Evolutionary conservation across 768 basidiomycete genomes (phyloP).

Genomic region (Auricularia sp.): DNA sequence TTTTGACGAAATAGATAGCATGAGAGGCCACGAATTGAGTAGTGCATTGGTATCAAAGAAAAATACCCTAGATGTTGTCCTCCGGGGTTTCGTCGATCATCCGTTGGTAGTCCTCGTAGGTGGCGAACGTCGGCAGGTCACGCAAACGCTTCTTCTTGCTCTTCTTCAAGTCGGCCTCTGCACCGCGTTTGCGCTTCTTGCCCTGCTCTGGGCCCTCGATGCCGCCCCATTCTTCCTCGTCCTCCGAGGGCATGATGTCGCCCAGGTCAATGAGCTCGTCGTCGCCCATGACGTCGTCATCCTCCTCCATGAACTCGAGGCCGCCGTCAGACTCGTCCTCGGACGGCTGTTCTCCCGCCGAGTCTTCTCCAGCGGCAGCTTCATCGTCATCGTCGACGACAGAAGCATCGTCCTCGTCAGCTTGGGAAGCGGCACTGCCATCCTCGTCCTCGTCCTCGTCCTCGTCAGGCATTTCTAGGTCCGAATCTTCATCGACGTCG

Average conservation of each 20-base stretch:
- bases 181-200: conserved; percentile 15
- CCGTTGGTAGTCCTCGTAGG: conserved; percentile 76
- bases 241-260: conserved; percentile 38
- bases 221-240: conserved; percentile 46
- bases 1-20: not conserved
- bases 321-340: conserved; percentile 25
- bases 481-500: conserved; percentile 21
- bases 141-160: conserved; percentile 58
- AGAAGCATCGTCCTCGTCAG: too few species aligned
- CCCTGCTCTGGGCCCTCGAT: conserved; percentile 18
- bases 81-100: conserved; percentile 74
- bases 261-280: conserved; percentile 57
- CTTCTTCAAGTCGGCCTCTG: conserved; percentile 20
- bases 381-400: conserved; percentile 7
- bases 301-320: conserved; percentile 50
- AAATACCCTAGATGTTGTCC: conserved; percentile 39
- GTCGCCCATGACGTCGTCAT: conserved; percentile 36
- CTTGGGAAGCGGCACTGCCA: conserved; percentile 5
- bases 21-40: not conserved
- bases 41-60: not conserved
- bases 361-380: conserved; percentile 14
- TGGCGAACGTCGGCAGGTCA: conserved; percentile 71
- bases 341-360: conserved; percentile 9
- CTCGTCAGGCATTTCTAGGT: conserved; percentile 24
- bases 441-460: conserved; percentile 20